Base-by-base conservation (phyloP, 1,284 basidiomycete species). In the Moesziomyces antarcticus region DNA sequence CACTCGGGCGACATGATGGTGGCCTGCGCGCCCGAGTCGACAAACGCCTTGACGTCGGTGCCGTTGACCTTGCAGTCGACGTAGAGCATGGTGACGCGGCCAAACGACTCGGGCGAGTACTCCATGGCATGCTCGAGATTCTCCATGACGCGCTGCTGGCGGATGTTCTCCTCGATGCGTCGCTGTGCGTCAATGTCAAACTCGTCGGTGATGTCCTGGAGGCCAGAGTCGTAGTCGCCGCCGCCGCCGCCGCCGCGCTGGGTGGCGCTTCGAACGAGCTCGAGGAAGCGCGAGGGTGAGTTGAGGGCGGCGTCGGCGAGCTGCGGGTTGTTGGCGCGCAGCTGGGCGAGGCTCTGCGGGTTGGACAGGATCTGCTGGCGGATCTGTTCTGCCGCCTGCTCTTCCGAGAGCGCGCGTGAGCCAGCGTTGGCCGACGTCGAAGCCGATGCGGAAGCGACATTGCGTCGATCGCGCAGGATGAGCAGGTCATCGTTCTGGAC, bases 1-100 rank as follows among this genome's bases (percentile, higher is more conserved):
- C 92, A 94, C 64, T 93, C 92, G 0, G 97, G 95, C 63, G 92
- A 95, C 89, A 98, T 97, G 86, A 98, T 97, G 0, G 96, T 98
- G 57, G 91, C 90, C 78, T 99, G 97, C 3, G 97, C 96, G 25
- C 96, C 96, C 73, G 93, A 96, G 83, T 99, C 96, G 24, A 99
- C 97, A 81, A 99, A 99, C 0, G 97, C 97, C 84, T 95, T 97
- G 40, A 98, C 90, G 1, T 91, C 90, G 55, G 89, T 88, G 0
- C 92, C 92, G 79, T 99, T 99, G 3, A 99, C 94, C 42, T 82
- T 77, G 44, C 77, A 67, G 81, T 97, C 94, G 0, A 96, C 91
- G 63, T 96, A 99, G 51, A 99, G 91, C 97, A 99, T 99, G 2
- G 90, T 92, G 13, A 99, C 97, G 62, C 91, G 88, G 18, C 94